These are phyloP conservation scores for Edaphochlamys debaryana DNA, from an alignment of 139 green algal genomes.

Conservation along the genomic window DNA sequence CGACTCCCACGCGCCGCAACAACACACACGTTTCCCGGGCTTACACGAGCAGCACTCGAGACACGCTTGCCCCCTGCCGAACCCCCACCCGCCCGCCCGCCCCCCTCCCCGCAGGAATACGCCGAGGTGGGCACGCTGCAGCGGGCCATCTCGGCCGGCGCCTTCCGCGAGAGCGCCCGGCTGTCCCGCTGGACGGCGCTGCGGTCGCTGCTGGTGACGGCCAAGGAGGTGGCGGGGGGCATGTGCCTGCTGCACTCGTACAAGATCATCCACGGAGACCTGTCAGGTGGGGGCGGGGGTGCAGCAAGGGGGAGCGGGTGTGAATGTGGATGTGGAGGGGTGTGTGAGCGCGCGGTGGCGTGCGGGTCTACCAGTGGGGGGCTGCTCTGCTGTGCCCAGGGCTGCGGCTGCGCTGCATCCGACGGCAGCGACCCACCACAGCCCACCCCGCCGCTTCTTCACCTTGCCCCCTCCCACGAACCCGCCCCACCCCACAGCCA, in stretches of 20 bases:
- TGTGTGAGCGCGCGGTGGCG: no score
- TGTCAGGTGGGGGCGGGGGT: conserved; percentile 25
- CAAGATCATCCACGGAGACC: conserved; percentile 61
- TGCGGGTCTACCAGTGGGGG: no score
- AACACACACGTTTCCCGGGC: no score
- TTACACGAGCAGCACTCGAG: no score
- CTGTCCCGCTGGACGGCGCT: conserved; percentile 28
- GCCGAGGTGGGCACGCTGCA: conserved; percentile 31
- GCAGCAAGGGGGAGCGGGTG: not conserved
- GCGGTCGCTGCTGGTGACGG: conserved; percentile 28
- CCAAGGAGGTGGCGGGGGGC: conserved; percentile 48
- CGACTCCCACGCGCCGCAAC: no score
- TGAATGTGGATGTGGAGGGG: not conserved
- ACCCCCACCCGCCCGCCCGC: not conserved
- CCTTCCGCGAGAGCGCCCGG: conserved; percentile 23
- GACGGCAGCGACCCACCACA: no score
- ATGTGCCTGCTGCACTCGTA: conserved; percentile 59
- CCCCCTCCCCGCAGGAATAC: not conserved
- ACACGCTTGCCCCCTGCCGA: no score
- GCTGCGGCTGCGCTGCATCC: no score
- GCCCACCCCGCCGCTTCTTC: no score
- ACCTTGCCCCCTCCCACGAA: no score
- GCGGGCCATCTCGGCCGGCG: conserved; percentile 6
- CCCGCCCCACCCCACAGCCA: not conserved
- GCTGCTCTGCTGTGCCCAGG: no score